Base-by-base conservation (phyloP, 176 grass and related monocot species). In the Ampelocalamus luodianensis region DNA sequence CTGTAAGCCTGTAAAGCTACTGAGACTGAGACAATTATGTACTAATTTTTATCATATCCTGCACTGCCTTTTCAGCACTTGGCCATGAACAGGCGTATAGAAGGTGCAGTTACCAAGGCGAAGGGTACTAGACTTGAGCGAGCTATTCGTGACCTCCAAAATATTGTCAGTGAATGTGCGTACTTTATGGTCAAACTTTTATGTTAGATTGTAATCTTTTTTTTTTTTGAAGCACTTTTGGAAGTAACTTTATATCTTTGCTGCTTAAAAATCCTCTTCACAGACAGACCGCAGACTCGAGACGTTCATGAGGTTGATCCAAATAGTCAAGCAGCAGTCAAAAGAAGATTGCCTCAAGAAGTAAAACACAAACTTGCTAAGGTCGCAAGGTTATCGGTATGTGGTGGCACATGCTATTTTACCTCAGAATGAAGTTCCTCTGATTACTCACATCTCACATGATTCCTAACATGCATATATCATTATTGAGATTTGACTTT, bases 381-480 rank as follows among this genome's bases (percentile, higher is more conserved):
- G 91, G 93, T 95, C 39, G 93, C 93, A 69, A 90, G 93, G 85
- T 85, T 95, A 79, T 92, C 93, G 81, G 93, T 95, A 92, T 79
- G 85, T 71, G 40, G 66, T 80, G 53, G 22, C 65, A 77, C 66
- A 66, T 15, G 74, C 71, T 74, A 83, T 72, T 75, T 79, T 38
- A 55, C 51, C 42, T 84, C 48, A 76, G 14, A 66, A 22, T 22
- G 10, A 67, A 74, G 46, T 65, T 27, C 81, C 44, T 75, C 61
- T 67, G 20, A 53, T 75, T 76, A 54, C 45, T 66, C 8, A 18
- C 71, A 66, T 38, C 32, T 15, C 22, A 18, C 45, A 48, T 66
- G 37, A 38, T 53, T 54, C 60, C 20, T 76, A 20, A 66, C 44
- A 75, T 20, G 43, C 44, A 66, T 64, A 66, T 40, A 64, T 18